Evolutionary conservation across 768 basidiomycete genomes (phyloP), one percentile per base, ranked within the genome.

Genomic region (Mycena sanguinolenta): DNA sequence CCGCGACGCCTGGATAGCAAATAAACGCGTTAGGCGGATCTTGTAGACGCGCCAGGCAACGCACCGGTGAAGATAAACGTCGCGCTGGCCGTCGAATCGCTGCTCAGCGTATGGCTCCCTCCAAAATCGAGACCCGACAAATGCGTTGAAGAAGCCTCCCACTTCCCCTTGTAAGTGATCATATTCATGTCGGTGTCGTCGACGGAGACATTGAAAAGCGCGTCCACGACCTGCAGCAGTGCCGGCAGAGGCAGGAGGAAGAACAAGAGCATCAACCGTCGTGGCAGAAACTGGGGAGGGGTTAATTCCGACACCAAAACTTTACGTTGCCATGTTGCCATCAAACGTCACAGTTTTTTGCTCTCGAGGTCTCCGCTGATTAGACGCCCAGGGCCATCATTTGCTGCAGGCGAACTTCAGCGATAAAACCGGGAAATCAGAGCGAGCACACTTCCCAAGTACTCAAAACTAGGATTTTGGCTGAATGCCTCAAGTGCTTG

Each of bases 31-130:
- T 9, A 46, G 8, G 44, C 44, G n/a, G 30, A 38, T 30, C 6
- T 27, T 9, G 2, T 28, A 10, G 21, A 1, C 21, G 28, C 8
- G 10, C 23, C 4, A 30, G 6, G 19, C 3, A 34, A 67, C 71
- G 42, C 71, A 72, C 71, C 71, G 3, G 62, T 72, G 53, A 72
- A 71, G 0, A 6, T 32, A 4, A 71, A 71, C 0, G 57, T 66
- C 60, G 70, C 70, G n/a, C 60, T 61, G 16, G 53, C 70, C 21
- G 19, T 12, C 13, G 38, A 5, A 14, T 71, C 64, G 46, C 70
- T 66, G 60, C 70, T 71, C 53, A 71, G 36, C 3, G 70, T 66
- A 39, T 71, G 70, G 19, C 59, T 65, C 17, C 70, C 70, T 2
- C 59, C 64, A 39, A 4, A 66, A 36, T 71, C 70, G 23, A 42